Evolutionary conservation across 371 early-diverging fungal species (phyloP).

Genomic region (Apophysomyces trapeziformis): DNA sequence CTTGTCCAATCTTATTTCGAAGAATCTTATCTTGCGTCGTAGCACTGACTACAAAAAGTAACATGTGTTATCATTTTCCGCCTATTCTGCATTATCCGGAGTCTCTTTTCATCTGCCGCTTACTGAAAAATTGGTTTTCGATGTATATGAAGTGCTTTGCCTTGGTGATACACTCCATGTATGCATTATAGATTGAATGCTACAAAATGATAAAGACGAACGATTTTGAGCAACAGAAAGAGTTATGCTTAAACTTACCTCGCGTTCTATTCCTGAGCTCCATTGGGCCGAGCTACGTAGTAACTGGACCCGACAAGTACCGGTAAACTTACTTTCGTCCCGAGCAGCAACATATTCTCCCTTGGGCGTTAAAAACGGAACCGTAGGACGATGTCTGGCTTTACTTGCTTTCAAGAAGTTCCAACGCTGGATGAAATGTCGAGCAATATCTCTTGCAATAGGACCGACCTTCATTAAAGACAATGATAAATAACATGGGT

Average conservation of each 20-base stretch:
- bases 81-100: not conserved
- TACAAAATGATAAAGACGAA: slow-evolving; percentile 23
- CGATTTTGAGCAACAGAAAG: too few relatives aligned
- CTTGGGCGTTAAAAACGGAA: slow-evolving; percentile 79
- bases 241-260: slow-evolving; percentile 23
- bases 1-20: slow-evolving; percentile 40
- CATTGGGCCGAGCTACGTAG: slow-evolving; percentile 70
- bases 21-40: slow-evolving; percentile 43
- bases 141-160: slow-evolving; percentile 91
- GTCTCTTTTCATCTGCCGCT: slow-evolving; percentile 9
- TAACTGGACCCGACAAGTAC: slow-evolving; percentile 72
- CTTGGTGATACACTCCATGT: slow-evolving; percentile 74
- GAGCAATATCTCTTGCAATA: slow-evolving; percentile 82
- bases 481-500: not conserved
- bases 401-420: slow-evolving; percentile 81
- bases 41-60: slow-evolving; percentile 32
- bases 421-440: slow-evolving; percentile 96
- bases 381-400: slow-evolving; percentile 61
- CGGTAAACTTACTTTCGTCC: slow-evolving; percentile 65
- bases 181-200: slow-evolving; percentile 86
- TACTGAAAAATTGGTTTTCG: slow-evolving; percentile 92
- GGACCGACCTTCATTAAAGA: slow-evolving; percentile 56
- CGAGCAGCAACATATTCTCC: slow-evolving; percentile 76
- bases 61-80: not conserved
- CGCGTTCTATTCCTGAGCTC: slow-evolving; percentile 69